Evolutionary conservation across 176 grass and related monocot genomes (phyloP).

Genomic region (Eleusine coracana): DNA sequence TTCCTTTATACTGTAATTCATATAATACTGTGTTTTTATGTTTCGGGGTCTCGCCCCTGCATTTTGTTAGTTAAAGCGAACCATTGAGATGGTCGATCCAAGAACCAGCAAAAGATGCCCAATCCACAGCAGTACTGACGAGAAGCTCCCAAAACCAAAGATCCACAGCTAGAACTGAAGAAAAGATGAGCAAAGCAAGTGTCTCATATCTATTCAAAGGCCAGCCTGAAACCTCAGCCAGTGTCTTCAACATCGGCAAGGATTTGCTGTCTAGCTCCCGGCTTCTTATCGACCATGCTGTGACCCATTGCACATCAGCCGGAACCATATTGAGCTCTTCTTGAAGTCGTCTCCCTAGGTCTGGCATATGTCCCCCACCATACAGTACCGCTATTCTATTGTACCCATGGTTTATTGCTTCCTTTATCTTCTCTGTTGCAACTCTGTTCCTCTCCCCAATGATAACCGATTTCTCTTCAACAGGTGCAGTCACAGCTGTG

Average conservation of each 20-base stretch:
- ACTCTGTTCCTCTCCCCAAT: slow-evolving; percentile 95
- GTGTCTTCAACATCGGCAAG: slow-evolving; percentile 68
- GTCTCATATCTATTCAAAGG: slow-evolving; percentile 82
- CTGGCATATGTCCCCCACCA: slow-evolving; percentile 94
- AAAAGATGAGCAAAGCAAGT: slow-evolving; percentile 77
- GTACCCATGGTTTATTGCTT: slow-evolving; percentile 66
- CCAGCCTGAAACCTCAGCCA: slow-evolving; percentile 65
- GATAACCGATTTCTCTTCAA: slow-evolving; percentile 85
- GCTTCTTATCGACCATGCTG: slow-evolving; percentile 87
- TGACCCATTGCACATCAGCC: slow-evolving; percentile 72
- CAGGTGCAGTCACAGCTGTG: slow-evolving; percentile 48
- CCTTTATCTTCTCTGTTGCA: slow-evolving; percentile 69
- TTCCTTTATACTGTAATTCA: slow-evolving; percentile 32
- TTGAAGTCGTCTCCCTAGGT: slow-evolving; percentile 67
- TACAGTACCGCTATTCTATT: slow-evolving; percentile 86
- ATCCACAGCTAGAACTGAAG: slow-evolving; percentile 72
- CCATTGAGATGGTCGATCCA: slow-evolving; percentile 45
- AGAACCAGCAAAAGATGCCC: slow-evolving; percentile 69
- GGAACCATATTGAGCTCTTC: slow-evolving; percentile 85
- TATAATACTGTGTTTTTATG: slow-evolving; percentile 15
- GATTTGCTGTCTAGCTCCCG: slow-evolving; percentile 55
- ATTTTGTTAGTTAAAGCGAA: slow-evolving; percentile 38
- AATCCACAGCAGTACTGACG: slow-evolving; percentile 48
- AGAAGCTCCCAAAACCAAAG: slow-evolving; percentile 93
- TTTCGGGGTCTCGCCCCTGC: background rate